Conservation (phyloP, 2,329 filamentous ascomycete genomes). For the Dothideomycetes sp. region DNA sequence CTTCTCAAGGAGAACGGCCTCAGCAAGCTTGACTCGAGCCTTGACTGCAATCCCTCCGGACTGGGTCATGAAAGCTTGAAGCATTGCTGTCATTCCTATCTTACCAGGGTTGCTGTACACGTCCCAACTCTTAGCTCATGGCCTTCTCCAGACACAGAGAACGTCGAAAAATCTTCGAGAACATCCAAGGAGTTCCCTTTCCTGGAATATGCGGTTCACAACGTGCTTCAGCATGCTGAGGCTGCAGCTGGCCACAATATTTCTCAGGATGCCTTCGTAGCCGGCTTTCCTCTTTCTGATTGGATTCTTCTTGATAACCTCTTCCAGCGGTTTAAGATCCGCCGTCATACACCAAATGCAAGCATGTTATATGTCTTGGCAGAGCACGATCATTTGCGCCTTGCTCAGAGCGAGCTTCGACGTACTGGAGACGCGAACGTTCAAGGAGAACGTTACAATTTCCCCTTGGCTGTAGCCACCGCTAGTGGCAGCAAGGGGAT, state of each 20-base stretch:
- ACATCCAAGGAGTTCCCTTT: slow-evolving; percentile 33
- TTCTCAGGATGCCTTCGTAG: slow-evolving; percentile 27
- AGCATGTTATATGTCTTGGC: slow-evolving; percentile 32
- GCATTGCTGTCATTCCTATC: slow-evolving; percentile 14
- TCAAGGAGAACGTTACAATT: not conserved
- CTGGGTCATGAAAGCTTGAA: slow-evolving; percentile 18
- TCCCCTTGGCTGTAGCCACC: not conserved
- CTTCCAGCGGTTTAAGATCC: slow-evolving; percentile 22
- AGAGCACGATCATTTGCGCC: slow-evolving; percentile 18
- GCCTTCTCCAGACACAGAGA: too few relatives aligned
- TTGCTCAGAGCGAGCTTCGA: not conserved
- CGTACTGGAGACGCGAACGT: not conserved
- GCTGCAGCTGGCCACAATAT: slow-evolving; percentile 22
- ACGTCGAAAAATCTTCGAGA: too few relatives aligned
- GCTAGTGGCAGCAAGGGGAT: too few relatives aligned
- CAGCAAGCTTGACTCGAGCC: slow-evolving; percentile 20
- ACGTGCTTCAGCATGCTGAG: slow-evolving; percentile 36
- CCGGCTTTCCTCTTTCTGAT: slow-evolving; percentile 18
- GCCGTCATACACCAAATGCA: slow-evolving; percentile 20
- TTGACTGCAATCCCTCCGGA: not conserved
- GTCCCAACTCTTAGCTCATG: too few relatives aligned
- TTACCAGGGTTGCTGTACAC: not conserved
- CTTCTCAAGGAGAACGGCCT: slow-evolving; percentile 32
- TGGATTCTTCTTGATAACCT: slow-evolving; percentile 28
- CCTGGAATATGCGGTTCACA: slow-evolving; percentile 34